A percentile compares a stretch with the other conserved stretches of the same genome.
Conservation (phyloP, 2,329 filamentous ascomycete species). For the Sordariomycetes sp. region DNA sequence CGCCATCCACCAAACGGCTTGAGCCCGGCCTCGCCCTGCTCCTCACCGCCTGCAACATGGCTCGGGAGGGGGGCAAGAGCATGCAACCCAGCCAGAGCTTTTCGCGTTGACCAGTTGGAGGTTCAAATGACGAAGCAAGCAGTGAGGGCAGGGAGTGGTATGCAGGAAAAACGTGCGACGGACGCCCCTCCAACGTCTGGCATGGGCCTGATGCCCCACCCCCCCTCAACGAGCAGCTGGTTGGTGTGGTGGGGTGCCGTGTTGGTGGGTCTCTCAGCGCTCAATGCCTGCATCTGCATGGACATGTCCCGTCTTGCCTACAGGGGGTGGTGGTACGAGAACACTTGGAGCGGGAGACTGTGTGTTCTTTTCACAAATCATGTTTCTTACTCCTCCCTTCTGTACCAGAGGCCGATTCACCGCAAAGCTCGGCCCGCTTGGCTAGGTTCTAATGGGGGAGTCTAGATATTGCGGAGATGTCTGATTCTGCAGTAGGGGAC, state of each 20-base stretch:
- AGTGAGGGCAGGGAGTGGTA: neutral
- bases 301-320: neutral
- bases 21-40: neutral
- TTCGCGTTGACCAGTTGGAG: neutral
- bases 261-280: neutral
- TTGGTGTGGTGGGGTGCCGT: neutral
- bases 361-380: no score
- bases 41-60: slow-evolving; percentile 3
- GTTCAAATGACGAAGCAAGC: neutral
- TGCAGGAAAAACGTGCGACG: neutral
- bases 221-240: neutral
- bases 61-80: neutral
- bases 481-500: no score
- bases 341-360: no score
- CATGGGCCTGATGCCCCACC: neutral
- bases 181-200: neutral
- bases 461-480: no score
- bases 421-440: no score
- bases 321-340: neutral
- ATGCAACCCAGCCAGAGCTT: neutral
- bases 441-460: no score
- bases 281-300: neutral
- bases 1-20: slow-evolving; percentile 2
- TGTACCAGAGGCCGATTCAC: no score
- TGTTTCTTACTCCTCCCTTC: no score